Base-by-base conservation (phyloP, 352 stramenopile species). In the Phytophthora tubulina region DNA sequence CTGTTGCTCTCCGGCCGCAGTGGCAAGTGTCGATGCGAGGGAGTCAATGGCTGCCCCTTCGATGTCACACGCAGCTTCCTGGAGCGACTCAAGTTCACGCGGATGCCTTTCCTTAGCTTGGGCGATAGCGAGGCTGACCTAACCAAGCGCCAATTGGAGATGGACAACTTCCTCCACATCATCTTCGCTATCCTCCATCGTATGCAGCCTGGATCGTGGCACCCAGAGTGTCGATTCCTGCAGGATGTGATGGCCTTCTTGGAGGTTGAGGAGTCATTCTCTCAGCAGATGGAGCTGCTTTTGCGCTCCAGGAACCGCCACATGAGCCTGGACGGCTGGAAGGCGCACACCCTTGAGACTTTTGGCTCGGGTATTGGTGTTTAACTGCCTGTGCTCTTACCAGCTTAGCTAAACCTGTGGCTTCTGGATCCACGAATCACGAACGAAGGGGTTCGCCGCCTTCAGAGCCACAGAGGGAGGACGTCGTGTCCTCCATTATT, bases 131-230 rank as follows among this genome's bases (percentile, higher is more conserved):
- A 75, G 15, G 58, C 67, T 7, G 80, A 93, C 63, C 67, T 93
- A 1, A 82, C 63, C 8, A 91, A 84, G 64, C 85, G 86, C 33
- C 86, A 94, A 63, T 57, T 63, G 33, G 87, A 96, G 77, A 91
- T 95, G 84, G 86, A 93, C 76, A 92, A 90, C 62, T 96, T 96
- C 60, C 63, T 96, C 44, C 83, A 81, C 52, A 86, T 93, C 63
- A 82, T 96, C 61, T 93, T 95, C 57, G 81, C 80, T 44, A 91
- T 94, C 56, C 68, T 96, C 62, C 87, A 94, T 66, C 83, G 84
- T 51, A 92, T 92, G 80, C 82, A 90, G 63, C 81, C 84, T 27
- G 79, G 74, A 33, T 73, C 78, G 53, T 94, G 88, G 80, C 79
- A 90, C 60, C 67, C 80, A 4, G 79, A 94, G 45, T 96, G 89